Evolutionary conservation across 2,329 filamentous ascomycete species (phyloP), one percentile per base, ranked within the genome.

Genomic region (Aureobasidium sp.): DNA sequence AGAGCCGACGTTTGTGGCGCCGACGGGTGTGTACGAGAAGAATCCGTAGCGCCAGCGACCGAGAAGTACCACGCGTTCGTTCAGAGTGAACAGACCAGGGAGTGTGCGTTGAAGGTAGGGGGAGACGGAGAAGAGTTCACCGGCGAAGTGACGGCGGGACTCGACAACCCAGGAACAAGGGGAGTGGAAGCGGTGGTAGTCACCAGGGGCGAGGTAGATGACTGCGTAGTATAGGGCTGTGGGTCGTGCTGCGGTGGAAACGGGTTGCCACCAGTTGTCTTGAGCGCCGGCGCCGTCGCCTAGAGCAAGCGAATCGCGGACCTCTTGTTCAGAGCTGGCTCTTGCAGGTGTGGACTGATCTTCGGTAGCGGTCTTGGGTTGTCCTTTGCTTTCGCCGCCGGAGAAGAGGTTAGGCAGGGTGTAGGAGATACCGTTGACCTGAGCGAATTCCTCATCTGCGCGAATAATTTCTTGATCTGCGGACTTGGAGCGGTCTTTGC

Each of bases 121-220:
- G 0, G 91, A 96, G 5, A 99, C 94, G 59, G 88, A 93, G 79
- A 90, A 99, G 9, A 99, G 82, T 75, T 99, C 95, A 62, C 94
- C 94, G 0, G 94, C 92, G 72, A 99, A 99, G 77, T 99, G 94
- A n/a, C 94, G 89, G 47, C 95, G 86, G 66, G 87, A 87, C 75
- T 97, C 90, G 37, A 94, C 94, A 16, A 99, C 91, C 94, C 94
- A 99, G 68, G 90, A 89, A 2, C 91, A 87, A 0, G 94, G 94
- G 1, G 90, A 96, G 78, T 99, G 95, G 79, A 97, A 99, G 66
- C 93, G 90, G 77, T 99, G 94, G 77, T 99, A 99, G 78, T 99
- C 95, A 54, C 94, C 94, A 0, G 94, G 94, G 0, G 95, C 94
- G 47, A 99, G 85, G 76, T 99, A 99, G 70, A 99, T 86, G 65